phyloP scores from a whole-genome alignment of 768 basidiomycete species.

The Lentinula lateritia region DNA sequence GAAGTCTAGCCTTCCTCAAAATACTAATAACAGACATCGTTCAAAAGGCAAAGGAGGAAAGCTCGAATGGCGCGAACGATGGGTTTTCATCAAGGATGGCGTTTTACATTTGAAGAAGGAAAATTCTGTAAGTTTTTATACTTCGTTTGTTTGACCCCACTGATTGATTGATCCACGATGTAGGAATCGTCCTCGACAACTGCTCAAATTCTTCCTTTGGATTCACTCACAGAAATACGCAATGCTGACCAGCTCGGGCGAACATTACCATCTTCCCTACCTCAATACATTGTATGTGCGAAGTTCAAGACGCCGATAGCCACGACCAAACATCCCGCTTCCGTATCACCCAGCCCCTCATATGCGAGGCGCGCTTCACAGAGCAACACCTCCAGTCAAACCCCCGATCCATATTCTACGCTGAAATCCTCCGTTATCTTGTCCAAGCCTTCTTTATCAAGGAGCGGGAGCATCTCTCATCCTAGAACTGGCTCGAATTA shows the following conservation, averaged over 20 bases:
- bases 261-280: conserved; percentile 12
- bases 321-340: neutral
- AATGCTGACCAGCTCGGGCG: conserved; percentile 38
- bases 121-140: conserved; percentile 25
- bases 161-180: neutral
- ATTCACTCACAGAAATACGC: conserved; percentile 34
- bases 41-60: conserved; percentile 1
- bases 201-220: conserved; percentile 33
- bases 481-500: neutral
- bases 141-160: neutral
- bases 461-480: neutral
- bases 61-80: conserved; percentile 59
- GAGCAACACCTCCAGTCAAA: neutral
- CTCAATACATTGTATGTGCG: conserved; percentile 32
- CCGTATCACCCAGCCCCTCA: neutral
- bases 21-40: neutral
- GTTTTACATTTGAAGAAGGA: conserved; percentile 48
- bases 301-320: conserved; percentile 23
- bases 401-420: neutral
- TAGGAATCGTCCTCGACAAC: conserved; percentile 31
- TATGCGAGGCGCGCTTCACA: neutral
- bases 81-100: conserved; percentile 58
- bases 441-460: neutral
- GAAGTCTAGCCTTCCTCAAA: neutral
- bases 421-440: neutral